Evolutionary conservation across 208 protist genomes (phyloP).

Genomic region (Crithidia sp.): DNA sequence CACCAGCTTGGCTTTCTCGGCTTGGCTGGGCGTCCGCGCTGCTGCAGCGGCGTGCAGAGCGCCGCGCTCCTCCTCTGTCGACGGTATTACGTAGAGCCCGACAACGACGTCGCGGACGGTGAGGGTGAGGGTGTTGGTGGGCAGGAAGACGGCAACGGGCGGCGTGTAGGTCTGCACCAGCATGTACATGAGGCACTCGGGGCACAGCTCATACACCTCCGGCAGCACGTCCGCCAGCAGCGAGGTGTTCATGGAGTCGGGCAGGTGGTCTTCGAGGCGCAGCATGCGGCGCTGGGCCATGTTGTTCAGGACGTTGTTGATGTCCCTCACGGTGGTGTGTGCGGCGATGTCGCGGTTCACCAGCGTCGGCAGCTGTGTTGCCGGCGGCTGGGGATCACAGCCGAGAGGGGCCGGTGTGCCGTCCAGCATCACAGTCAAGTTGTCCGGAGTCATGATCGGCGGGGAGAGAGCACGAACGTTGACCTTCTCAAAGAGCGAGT

Average conservation of each 20-base stretch:
- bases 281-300: constrained; percentile 8
- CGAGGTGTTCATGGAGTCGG: constrained; percentile 48
- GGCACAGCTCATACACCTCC: constrained; percentile 49
- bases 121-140: constrained; percentile 4
- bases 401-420: constrained; percentile 7
- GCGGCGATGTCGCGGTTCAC: constrained; percentile 35
- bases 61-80: background rate
- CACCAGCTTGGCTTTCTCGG: background rate
- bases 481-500: constrained; percentile 8
- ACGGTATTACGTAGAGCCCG: constrained; percentile 31
- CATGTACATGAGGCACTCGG: constrained; percentile 50
- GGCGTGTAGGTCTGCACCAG: constrained; percentile 8
- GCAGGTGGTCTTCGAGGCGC: constrained; percentile 5
- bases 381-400: constrained; percentile 1
- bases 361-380: constrained; percentile 13
- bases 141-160: constrained; percentile 13
- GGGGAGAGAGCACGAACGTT: constrained; percentile 20
- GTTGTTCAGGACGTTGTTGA: constrained; percentile 55
- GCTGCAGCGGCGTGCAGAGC: background rate
- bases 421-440: constrained; percentile 33
- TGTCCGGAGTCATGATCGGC: constrained; percentile 40
- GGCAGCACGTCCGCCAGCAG: constrained; percentile 60
- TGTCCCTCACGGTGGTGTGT: constrained; percentile 19
- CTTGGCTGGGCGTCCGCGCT: no score
- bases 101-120: constrained; percentile 24